Conservation (phyloP, 1,284 basidiomycete species). For the Ceratobasidium papillatum region DNA sequence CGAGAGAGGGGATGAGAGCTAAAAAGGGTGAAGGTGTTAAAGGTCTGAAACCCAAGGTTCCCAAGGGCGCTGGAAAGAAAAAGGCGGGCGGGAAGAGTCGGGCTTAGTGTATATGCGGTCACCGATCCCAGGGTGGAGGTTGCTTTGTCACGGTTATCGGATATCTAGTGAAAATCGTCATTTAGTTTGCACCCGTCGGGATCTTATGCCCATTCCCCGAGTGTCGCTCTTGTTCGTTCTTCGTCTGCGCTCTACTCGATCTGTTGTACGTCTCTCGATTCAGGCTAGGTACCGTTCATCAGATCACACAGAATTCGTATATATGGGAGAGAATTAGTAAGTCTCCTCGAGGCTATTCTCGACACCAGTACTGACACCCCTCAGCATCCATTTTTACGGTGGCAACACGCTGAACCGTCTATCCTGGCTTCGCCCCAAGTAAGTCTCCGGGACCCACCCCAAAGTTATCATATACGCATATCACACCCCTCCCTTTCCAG, state of each 20-base stretch:
- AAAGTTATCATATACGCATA: background rate
- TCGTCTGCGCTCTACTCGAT: background rate
- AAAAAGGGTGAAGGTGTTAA: conserved; percentile 44
- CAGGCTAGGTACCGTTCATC: background rate
- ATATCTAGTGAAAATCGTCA: conserved; percentile 8
- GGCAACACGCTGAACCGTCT: conserved; percentile 87
- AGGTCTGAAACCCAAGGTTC: conserved; percentile 38
- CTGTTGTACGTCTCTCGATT: background rate
- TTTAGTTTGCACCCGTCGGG: conserved; percentile 14
- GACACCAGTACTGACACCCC: background rate
- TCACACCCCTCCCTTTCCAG: conserved; percentile 55
- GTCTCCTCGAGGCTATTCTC: background rate
- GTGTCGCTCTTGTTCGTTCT: background rate
- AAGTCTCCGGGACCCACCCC: conserved; percentile 6
- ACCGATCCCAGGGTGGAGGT: conserved; percentile 3
- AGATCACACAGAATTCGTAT: background rate
- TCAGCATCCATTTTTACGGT: conserved; percentile 67
- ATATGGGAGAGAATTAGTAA: conserved; percentile 40
- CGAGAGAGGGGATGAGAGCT: conserved; percentile 45
- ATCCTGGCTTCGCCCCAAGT: conserved; percentile 72
- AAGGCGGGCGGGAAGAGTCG: background rate
- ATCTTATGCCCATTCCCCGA: conserved; percentile 32
- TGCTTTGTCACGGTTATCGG: conserved; percentile 37
- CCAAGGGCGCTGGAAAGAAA: conserved; percentile 41
- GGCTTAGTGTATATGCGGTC: background rate